Conservation (phyloP, 169 alveolate species). For the Cryptosporidium canis region DNA sequence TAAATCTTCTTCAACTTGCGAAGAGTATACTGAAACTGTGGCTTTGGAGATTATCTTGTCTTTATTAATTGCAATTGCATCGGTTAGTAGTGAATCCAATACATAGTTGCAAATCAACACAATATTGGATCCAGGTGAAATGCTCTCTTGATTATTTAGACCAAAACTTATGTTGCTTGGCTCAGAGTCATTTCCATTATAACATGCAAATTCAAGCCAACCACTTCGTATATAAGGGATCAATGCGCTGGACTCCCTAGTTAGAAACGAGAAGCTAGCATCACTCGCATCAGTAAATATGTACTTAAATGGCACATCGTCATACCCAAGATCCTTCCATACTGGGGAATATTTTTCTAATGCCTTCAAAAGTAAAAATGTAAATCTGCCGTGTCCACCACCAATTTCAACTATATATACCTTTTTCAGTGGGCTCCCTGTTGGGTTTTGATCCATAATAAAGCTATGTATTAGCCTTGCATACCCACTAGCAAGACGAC, state of each 20-base stretch:
- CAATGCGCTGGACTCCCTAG: slow-evolving; percentile 76
- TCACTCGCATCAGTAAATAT: slow-evolving; percentile 84
- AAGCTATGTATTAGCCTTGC: slow-evolving; percentile 82
- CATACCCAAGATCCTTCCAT: slow-evolving; percentile 80
- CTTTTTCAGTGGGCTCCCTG: slow-evolving; percentile 72
- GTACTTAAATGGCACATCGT: slow-evolving; percentile 83
- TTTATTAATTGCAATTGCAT: slow-evolving; percentile 72
- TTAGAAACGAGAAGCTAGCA: slow-evolving; percentile 79
- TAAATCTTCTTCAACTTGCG: slow-evolving; percentile 28
- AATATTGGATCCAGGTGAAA: slow-evolving; percentile 79
- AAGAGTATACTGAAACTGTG: slow-evolving; percentile 57
- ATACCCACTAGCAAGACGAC: slow-evolving; percentile 82
- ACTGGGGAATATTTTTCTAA: slow-evolving; percentile 77
- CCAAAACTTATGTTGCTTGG: slow-evolving; percentile 75
- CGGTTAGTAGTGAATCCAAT: slow-evolving; percentile 84
- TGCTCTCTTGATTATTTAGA: slow-evolving; percentile 71
- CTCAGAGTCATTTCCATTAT: slow-evolving; percentile 80
- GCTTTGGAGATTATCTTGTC: slow-evolving; percentile 33
- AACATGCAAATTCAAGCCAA: slow-evolving; percentile 84
- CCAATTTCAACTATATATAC: slow-evolving; percentile 82
- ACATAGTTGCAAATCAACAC: slow-evolving; percentile 83
- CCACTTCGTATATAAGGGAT: slow-evolving; percentile 73
- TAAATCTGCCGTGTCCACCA: slow-evolving; percentile 85
- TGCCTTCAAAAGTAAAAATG: slow-evolving; percentile 81
- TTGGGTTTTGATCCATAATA: slow-evolving; percentile 80